Percentiles rank a stretch among this genome's conserved stretches.
Conservation (phyloP, 2,329 filamentous ascomycete genomes). For the Botrytis byssoidea region DNA sequence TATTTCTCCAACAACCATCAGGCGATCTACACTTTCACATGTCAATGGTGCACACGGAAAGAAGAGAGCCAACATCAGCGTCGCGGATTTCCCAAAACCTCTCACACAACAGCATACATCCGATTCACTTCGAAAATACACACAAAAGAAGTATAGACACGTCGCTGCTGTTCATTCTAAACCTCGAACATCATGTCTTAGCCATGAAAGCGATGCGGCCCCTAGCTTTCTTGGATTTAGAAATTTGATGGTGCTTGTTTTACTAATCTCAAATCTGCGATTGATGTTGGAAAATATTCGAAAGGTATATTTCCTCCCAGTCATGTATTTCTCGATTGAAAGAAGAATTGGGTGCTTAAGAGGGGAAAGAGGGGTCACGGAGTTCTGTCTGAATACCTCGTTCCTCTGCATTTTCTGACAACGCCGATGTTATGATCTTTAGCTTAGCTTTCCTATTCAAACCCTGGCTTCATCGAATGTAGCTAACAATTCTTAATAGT, state of each 20-base stretch:
- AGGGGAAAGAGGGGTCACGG: no score
- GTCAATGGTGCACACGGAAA: constrained; percentile 18
- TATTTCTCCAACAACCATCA: constrained; percentile 24
- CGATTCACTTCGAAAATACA: constrained; percentile 21
- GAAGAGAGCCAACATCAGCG: constrained; percentile 12
- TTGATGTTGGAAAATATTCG: constrained; percentile 83
- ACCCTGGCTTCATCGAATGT: not conserved
- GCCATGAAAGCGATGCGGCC: constrained; percentile 69
- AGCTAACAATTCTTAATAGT: constrained; percentile 47
- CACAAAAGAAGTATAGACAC: constrained; percentile 79
- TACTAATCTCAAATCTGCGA: constrained; percentile 88
- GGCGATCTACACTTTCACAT: constrained; percentile 34
- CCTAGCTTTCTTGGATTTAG: constrained; percentile 92
- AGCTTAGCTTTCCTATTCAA: not conserved
- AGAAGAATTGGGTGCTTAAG: not conserved
- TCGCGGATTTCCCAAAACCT: constrained; percentile 31
- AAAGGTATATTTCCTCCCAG: constrained; percentile 9
- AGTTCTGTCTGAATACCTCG: not conserved
- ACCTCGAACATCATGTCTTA: constrained; percentile 74
- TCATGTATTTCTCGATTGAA: constrained; percentile 5
- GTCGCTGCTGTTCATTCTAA: constrained; percentile 80
- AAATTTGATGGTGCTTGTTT: constrained; percentile 92
- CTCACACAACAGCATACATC: constrained; percentile 26
- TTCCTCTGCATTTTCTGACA: not conserved
- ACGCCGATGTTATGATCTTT: not conserved